A percentile compares a stretch with the other conserved stretches of the same genome.
phyloP scores from a whole-genome alignment of 345 rosid genomes.

The Brassica rapa region DNA sequence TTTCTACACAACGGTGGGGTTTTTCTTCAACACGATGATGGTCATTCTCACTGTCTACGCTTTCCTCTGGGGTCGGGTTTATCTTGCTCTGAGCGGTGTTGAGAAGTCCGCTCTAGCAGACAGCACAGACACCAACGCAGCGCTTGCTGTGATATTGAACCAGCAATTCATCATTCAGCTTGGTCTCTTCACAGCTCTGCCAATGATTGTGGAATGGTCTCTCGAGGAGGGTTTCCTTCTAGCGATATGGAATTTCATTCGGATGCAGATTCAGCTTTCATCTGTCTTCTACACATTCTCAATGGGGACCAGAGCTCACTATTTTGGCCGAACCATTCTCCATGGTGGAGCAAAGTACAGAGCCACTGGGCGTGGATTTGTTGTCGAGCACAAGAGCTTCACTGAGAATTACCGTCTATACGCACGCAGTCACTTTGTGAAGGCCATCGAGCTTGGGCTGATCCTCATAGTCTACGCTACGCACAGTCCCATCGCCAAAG shows the following conservation, averaged over 20 bases:
- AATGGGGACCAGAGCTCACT: constrained; percentile 84
- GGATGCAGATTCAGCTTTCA: constrained; percentile 86
- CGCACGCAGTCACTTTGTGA: constrained; percentile 88
- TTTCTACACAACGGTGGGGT: constrained; percentile 72
- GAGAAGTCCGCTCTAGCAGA: constrained; percentile 49
- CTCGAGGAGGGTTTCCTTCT: constrained; percentile 87
- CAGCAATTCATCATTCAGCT: constrained; percentile 84
- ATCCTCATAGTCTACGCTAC: constrained; percentile 74
- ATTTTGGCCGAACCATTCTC: constrained; percentile 85
- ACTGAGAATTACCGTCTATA: constrained; percentile 79
- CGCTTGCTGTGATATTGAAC: constrained; percentile 74
- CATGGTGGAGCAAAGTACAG: constrained; percentile 95
- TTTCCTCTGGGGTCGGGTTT: constrained; percentile 86
- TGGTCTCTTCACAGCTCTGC: constrained; percentile 82
- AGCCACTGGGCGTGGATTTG: constrained; percentile 94
- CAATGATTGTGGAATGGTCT: constrained; percentile 81
- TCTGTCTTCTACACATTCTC: constrained; percentile 82
- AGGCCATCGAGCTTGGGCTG: constrained; percentile 85
- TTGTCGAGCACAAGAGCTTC: constrained; percentile 81
- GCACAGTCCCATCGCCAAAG: constrained; percentile 56
- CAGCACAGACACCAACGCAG: constrained; percentile 49
- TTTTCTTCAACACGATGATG: constrained; percentile 73
- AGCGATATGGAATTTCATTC: constrained; percentile 79
- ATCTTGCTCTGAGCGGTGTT: constrained; percentile 84
- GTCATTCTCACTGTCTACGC: constrained; percentile 68